A percentile compares a stretch with the other conserved stretches of the same genome.
Evolutionary conservation across 352 stramenopile species (phyloP).

Genomic region (Phytopythium boreale): DNA sequence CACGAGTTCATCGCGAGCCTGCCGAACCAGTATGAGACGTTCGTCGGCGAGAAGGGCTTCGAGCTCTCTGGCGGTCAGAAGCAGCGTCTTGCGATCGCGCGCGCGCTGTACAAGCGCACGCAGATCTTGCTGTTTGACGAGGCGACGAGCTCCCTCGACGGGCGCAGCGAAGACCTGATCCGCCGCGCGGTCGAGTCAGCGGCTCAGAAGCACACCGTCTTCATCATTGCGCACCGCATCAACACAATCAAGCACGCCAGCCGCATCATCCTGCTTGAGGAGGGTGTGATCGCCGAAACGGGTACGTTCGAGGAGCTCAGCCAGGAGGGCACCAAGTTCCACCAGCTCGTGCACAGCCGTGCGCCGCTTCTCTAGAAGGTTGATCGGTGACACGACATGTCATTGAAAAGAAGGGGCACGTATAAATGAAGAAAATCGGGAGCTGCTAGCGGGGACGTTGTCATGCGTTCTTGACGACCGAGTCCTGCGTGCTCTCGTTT

Average conservation of each 20-base stretch:
- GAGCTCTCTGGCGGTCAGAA: conserved; percentile 97
- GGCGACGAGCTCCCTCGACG: conserved; percentile 81
- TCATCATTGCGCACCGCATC: conserved; percentile 84
- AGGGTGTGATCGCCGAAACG: conserved; percentile 74
- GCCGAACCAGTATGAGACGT: conserved; percentile 94
- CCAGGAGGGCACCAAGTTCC: conserved; percentile 74
- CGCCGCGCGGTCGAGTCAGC: conserved; percentile 59
- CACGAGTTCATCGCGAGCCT: conserved; percentile 84
- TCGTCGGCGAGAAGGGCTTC: conserved; percentile 96
- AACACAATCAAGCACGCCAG: conserved; percentile 85
- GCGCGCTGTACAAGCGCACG: conserved; percentile 77
- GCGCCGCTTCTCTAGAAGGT: conserved; percentile 45
- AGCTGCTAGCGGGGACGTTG: neutral
- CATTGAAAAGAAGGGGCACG: neutral
- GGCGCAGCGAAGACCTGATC: conserved; percentile 79
- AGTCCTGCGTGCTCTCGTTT: conserved; percentile 59
- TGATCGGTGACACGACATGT: neutral
- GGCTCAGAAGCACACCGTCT: conserved; percentile 67
- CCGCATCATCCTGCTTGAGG: conserved; percentile 79
- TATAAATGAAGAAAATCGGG: neutral
- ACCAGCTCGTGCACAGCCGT: conserved; percentile 66
- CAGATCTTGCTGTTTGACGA: conserved; percentile 85
- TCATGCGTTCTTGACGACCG: conserved; percentile 12
- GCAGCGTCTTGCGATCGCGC: conserved; percentile 90
- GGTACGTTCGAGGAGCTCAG: conserved; percentile 79